These are phyloP conservation scores for Calocera viscosa DNA, from an alignment of 768 basidiomycete genomes.

Conservation along the genomic window DNA sequence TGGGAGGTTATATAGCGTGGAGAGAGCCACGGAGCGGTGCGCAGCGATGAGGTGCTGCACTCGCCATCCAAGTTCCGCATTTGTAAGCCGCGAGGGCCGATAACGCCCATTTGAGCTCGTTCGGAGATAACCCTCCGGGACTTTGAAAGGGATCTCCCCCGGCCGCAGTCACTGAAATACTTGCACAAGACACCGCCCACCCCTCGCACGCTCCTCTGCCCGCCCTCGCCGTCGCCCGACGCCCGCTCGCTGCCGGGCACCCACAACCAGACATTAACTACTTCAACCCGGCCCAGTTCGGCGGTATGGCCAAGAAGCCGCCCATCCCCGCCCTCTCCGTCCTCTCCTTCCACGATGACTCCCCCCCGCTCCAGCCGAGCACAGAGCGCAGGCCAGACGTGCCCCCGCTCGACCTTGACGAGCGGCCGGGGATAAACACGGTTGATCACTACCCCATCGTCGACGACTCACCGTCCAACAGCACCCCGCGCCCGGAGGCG, in stretches of 20 bases:
- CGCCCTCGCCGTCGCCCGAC: no score
- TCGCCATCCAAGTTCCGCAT: no score
- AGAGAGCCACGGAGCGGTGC: no score
- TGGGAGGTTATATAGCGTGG: no score
- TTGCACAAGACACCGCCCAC: not conserved
- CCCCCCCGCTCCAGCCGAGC: constrained; percentile 16
- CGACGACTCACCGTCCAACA: constrained; percentile 10
- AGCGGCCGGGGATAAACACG: constrained; percentile 2
- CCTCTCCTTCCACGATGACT: constrained; percentile 19
- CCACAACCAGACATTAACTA: not conserved
- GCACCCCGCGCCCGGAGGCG: not conserved
- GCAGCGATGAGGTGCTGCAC: no score
- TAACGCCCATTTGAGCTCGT: no score
- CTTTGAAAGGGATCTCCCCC: no score
- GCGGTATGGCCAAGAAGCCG: constrained; percentile 9
- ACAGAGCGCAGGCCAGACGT: constrained; percentile 12
- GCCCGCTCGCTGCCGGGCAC: no score
- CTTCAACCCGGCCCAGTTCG: not conserved
- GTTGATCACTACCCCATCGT: constrained; percentile 1
- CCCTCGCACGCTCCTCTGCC: no score
- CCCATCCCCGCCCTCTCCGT: constrained; percentile 11
- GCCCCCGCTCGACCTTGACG: constrained; percentile 11
- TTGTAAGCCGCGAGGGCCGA: no score
- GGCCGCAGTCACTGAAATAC: not conserved
- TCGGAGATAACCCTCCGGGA: not conserved